Percentiles rank a stretch among this genome's conserved stretches.
Conservation (phyloP, 176 grass and related monocot species). For the Melocanna baccifera region DNA sequence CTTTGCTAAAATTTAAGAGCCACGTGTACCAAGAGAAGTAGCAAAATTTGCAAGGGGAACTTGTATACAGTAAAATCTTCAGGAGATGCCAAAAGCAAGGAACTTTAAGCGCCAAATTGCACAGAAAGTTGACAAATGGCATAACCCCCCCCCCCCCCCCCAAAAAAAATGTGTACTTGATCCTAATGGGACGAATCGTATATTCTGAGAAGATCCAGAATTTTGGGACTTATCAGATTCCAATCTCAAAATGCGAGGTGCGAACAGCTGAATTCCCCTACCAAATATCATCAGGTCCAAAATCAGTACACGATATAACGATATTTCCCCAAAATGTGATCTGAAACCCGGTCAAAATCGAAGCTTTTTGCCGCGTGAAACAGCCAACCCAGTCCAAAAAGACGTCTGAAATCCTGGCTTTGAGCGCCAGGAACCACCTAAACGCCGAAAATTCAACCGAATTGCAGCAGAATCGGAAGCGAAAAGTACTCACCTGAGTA, state of each 20-base stretch:
- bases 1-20: not conserved
- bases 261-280: not conserved
- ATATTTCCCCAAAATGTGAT: not conserved
- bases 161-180: not conserved
- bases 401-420: not conserved
- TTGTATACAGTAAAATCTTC: not conserved
- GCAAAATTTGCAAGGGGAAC: not conserved
- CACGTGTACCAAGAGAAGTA: not conserved
- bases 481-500: slow-evolving; percentile 61
- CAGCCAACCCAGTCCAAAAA: not conserved
- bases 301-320: not conserved
- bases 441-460: not conserved
- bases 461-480: not conserved
- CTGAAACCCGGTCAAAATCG: slow-evolving; percentile 5
- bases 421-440: not conserved
- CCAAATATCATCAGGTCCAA: not conserved
- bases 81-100: not conserved
- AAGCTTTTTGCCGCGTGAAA: not conserved
- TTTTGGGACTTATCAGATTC: not conserved
- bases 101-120: not conserved
- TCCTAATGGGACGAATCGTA: not conserved
- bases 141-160: too few relatives aligned
- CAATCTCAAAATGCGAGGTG: not conserved
- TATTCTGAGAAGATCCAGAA: not conserved
- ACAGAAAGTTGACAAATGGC: not conserved